These are phyloP conservation scores for Paracamarosporium sp. DNA, from an alignment of 2,329 filamentous ascomycete species.

Conservation along the genomic window DNA sequence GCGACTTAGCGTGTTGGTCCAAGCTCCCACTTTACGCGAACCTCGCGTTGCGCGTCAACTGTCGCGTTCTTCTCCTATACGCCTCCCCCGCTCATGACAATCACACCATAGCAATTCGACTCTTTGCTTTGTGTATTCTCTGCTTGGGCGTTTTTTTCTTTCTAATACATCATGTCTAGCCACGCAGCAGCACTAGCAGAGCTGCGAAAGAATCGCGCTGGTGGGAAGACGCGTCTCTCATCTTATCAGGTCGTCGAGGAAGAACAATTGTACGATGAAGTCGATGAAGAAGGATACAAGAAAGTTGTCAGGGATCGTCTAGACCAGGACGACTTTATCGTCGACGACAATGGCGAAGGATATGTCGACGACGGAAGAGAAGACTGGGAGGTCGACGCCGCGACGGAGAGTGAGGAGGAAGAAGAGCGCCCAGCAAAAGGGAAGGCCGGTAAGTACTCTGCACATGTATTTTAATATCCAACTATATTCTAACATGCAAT, in stretches of 20 bases:
- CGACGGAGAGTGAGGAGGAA: slow-evolving; percentile 74
- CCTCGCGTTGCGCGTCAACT: slow-evolving; percentile 14
- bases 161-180: slow-evolving; percentile 39
- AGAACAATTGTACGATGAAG: slow-evolving; percentile 88
- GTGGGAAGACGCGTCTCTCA: slow-evolving; percentile 90
- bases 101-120: slow-evolving; percentile 8
- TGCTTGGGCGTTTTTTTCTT: slow-evolving; percentile 10
- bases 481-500: slow-evolving; percentile 26
- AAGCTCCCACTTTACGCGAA: slow-evolving; percentile 18
- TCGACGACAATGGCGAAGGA: slow-evolving; percentile 96
- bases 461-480: too few relatives aligned
- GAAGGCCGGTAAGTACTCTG: slow-evolving; percentile 59
- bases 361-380: slow-evolving; percentile 97
- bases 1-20: slow-evolving; percentile 10
- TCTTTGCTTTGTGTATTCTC: slow-evolving; percentile 21
- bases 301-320: slow-evolving; percentile 89
- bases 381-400: slow-evolving; percentile 69
- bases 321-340: slow-evolving; percentile 95
- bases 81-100: slow-evolving; percentile 22
- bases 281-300: slow-evolving; percentile 97
- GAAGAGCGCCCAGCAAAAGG: slow-evolving; percentile 66
- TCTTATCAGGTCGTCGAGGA: slow-evolving; percentile 87
- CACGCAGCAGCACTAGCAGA: slow-evolving; percentile 65
- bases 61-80: slow-evolving; percentile 31
- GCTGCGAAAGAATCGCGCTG: slow-evolving; percentile 80